Evolutionary conservation across 805 yeast species (phyloP).

Genomic region (Clavispora carvajalis): DNA sequence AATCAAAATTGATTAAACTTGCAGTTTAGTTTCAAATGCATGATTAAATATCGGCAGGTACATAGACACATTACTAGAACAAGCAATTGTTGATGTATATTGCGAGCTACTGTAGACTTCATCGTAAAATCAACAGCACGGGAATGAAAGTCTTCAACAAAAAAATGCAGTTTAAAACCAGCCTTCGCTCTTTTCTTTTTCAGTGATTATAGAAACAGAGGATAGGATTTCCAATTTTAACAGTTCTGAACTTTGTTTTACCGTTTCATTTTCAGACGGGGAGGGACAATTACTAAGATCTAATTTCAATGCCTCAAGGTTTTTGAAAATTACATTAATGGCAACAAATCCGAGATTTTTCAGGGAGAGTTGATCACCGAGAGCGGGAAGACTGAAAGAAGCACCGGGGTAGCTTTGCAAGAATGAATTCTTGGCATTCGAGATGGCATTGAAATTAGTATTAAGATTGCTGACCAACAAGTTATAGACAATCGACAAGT

Average conservation of each 20-base stretch:
- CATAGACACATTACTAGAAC: conserved; percentile 1
- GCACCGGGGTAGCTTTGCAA: neutral
- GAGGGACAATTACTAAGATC: conserved; percentile 16
- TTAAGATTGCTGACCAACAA: conserved; percentile 22
- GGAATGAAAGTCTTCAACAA: neutral
- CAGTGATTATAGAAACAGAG: conserved; percentile 22
- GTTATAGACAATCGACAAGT: conserved; percentile 30
- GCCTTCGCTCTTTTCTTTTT: conserved; percentile 31
- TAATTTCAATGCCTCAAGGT: conserved; percentile 22
- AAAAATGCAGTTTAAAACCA: conserved; percentile 20
- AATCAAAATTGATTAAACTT: conserved; percentile 67
- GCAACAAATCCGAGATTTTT: conserved; percentile 21
- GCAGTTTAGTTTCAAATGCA: neutral
- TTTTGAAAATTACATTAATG: conserved; percentile 18
- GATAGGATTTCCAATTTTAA: conserved; percentile 15
- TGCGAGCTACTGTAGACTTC: no score
- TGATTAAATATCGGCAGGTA: conserved; percentile 1
- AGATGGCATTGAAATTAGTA: conserved; percentile 10
- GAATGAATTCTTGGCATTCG: conserved; percentile 8
- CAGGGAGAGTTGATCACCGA: neutral
- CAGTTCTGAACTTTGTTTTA: conserved; percentile 2
- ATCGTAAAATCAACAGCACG: neutral
- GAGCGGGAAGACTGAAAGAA: neutral
- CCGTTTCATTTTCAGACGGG: conserved; percentile 2
- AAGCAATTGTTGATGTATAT: no score